Percentiles rank a stretch among this genome's conserved stretches.
These are phyloP conservation scores for Candolleomyces aberdarensis DNA, from an alignment of 768 basidiomycete species.

Conservation along the genomic window DNA sequence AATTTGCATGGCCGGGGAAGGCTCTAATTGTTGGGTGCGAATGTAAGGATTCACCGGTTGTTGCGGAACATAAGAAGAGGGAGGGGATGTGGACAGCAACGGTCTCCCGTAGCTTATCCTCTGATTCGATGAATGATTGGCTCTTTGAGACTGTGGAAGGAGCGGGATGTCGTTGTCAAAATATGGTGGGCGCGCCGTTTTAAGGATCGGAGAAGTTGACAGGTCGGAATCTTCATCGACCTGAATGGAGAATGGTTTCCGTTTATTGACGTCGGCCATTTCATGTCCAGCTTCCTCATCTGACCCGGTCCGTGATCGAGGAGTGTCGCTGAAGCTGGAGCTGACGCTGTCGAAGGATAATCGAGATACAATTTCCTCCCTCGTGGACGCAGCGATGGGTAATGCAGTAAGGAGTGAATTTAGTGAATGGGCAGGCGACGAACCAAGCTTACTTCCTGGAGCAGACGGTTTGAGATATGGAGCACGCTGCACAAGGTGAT, in stretches of 20 bases:
- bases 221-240: neutral
- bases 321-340: conserved; percentile 37
- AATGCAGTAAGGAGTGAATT: conserved; percentile 44
- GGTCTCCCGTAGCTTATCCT: conserved; percentile 17
- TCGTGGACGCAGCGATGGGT: conserved; percentile 49
- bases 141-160: too few species aligned
- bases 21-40: conserved; percentile 51
- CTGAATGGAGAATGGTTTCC: neutral
- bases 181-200: neutral
- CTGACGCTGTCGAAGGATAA: conserved; percentile 52
- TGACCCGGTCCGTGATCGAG: conserved; percentile 25
- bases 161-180: neutral
- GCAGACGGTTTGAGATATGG: conserved; percentile 12
- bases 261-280: conserved; percentile 36
- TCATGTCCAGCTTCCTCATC: conserved; percentile 41
- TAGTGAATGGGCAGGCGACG: conserved; percentile 34
- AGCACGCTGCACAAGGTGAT: conserved; percentile 1
- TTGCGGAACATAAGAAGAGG: conserved; percentile 33
- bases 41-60: conserved; percentile 30
- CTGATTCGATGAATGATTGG: conserved; percentile 13
- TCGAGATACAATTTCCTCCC: conserved; percentile 52
- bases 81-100: conserved; percentile 29
- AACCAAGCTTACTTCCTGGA: conserved; percentile 24
- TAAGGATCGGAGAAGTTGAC: conserved; percentile 4
- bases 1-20: conserved; percentile 51